Evolutionary conservation across 805 yeast genomes (phyloP).

Genomic region (Candida nonsorbophila): DNA sequence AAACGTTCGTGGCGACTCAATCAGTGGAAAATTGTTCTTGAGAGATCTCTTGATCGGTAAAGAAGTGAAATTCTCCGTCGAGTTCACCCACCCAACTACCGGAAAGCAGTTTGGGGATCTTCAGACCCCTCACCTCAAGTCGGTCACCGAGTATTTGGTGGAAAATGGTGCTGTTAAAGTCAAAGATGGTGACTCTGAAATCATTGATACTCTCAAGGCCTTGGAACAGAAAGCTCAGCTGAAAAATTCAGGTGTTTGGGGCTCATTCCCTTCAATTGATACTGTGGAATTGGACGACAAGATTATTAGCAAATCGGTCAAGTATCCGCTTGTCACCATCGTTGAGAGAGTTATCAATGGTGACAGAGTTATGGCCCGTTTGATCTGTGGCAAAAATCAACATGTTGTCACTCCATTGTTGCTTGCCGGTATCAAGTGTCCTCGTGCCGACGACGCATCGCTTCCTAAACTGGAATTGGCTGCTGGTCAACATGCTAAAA

Average conservation of each 20-base stretch:
- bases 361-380: slow-evolving; percentile 65
- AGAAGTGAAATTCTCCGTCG: slow-evolving; percentile 52
- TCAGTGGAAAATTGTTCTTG: slow-evolving; percentile 56
- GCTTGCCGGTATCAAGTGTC: slow-evolving; percentile 70
- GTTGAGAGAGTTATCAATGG: slow-evolving; percentile 77
- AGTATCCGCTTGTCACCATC: slow-evolving; percentile 47
- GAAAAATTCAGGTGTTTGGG: slow-evolving; percentile 58
- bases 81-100: slow-evolving; percentile 44
- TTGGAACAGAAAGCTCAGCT: slow-evolving; percentile 47
- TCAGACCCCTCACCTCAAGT: slow-evolving; percentile 55
- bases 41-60: slow-evolving; percentile 63
- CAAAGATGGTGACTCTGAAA: slow-evolving; percentile 47
- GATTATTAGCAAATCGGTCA: slow-evolving; percentile 29
- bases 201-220: slow-evolving; percentile 29
- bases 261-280: slow-evolving; percentile 11
- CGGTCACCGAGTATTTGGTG: slow-evolving; percentile 53
- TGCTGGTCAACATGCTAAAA: slow-evolving; percentile 60
- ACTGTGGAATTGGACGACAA: slow-evolving; percentile 22
- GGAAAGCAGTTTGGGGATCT: slow-evolving; percentile 72
- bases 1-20: slow-evolving; percentile 54
- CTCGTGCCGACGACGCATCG: slow-evolving; percentile 53
- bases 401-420: slow-evolving; percentile 58
- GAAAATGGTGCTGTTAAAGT: slow-evolving; percentile 59
- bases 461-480: slow-evolving; percentile 17
- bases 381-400: slow-evolving; percentile 39